These are phyloP conservation scores for Podospora pseudoanserina DNA, from an alignment of 495 filamentous ascomycete species.

Conservation along the genomic window DNA sequence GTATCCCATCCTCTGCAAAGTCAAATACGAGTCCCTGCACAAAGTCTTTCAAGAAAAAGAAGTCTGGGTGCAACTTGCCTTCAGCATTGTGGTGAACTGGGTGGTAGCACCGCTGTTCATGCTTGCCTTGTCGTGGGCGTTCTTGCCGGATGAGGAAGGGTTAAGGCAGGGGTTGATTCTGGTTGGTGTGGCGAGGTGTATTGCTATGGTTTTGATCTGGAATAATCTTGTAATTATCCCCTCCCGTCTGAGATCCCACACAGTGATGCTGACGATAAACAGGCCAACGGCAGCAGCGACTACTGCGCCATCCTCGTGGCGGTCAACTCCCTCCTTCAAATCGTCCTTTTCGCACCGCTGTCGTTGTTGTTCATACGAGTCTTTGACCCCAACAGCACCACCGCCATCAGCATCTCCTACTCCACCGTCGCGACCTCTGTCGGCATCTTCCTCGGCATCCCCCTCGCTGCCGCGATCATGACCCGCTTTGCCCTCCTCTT, in stretches of 20 bases:
- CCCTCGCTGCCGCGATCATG: conserved; percentile 71
- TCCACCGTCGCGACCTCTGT: conserved; percentile 72
- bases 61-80: conserved; percentile 75
- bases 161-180: conserved; percentile 72
- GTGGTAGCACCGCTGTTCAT: conserved; percentile 85
- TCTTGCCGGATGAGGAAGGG: conserved; percentile 66
- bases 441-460: conserved; percentile 82
- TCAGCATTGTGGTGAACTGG: conserved; percentile 84
- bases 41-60: conserved; percentile 55
- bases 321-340: conserved; percentile 81
- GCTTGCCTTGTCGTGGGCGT: conserved; percentile 78
- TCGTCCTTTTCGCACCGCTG: conserved; percentile 79
- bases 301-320: conserved; percentile 92
- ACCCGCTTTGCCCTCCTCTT: conserved; percentile 64
- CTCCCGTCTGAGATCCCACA: not conserved
- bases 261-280: conserved; percentile 41
- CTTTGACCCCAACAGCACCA: conserved; percentile 48
- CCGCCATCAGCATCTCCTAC: conserved; percentile 56
- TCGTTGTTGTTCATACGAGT: conserved; percentile 73
- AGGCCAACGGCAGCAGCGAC: conserved; percentile 69
- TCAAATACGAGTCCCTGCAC: conserved; percentile 79
- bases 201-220: conserved; percentile 63
- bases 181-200: conserved; percentile 74
- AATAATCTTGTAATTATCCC: conserved; percentile 34
- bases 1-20: conserved; percentile 93